A percentile compares a stretch with the other conserved stretches of the same genome.
These are phyloP conservation scores for Lolium multiflorum DNA, from an alignment of 176 grass and related monocot species.

Conservation along the genomic window DNA sequence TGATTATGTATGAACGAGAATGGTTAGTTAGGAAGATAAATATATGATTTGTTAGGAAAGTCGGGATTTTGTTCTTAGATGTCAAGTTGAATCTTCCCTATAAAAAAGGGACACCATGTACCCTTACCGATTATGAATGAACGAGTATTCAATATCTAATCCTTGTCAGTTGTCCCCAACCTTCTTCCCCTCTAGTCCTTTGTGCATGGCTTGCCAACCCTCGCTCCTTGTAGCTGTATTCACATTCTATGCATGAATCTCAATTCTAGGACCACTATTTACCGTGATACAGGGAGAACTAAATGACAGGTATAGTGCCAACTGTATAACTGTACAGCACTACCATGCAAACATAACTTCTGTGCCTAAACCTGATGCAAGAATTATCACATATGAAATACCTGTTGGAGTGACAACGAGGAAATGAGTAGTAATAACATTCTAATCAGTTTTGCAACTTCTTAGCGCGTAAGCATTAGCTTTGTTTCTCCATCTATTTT, in stretches of 20 bases:
- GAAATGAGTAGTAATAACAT: background rate
- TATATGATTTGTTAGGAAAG: constrained; percentile 21
- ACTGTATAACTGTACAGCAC: constrained; percentile 13
- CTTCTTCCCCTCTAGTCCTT: background rate
- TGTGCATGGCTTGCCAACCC: background rate
- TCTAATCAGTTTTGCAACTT: background rate
- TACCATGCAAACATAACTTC: background rate
- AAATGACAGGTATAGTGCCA: background rate
- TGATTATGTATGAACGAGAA: background rate
- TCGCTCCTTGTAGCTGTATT: background rate
- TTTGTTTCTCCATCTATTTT: constrained; percentile 20
- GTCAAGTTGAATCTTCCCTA: background rate
- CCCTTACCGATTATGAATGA: constrained; percentile 13
- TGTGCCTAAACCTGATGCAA: background rate
- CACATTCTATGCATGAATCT: background rate
- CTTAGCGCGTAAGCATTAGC: background rate
- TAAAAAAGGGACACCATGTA: background rate
- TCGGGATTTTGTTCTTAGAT: constrained; percentile 14
- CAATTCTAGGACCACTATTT: background rate
- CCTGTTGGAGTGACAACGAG: background rate
- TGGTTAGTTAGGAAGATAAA: no score
- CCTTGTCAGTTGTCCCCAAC: background rate
- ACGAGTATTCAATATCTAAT: background rate
- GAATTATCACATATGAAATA: constrained; percentile 27
- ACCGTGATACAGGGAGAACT: background rate